Base-by-base conservation (phyloP, 139 green algal genomes). In the Chlorella sorokiniana region DNA sequence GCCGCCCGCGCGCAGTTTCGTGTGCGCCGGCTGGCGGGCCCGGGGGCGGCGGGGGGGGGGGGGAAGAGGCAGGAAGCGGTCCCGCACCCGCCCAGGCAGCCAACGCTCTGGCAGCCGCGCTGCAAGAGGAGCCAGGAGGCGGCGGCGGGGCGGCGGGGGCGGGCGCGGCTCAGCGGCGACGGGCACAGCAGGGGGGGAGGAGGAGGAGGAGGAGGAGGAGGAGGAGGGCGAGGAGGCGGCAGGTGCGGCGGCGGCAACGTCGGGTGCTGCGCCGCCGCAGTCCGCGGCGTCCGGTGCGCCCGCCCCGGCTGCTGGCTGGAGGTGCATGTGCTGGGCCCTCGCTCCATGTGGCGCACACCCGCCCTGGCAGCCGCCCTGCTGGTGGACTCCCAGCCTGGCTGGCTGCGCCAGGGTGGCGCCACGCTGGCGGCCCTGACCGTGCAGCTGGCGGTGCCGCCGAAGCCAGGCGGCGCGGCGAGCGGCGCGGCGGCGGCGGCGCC, bases 251-350 rank as follows among this genome's bases (percentile, higher is more conserved):
- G 45, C 37, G 64, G 70, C 1, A 41, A 59, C 22, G 31, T 16
- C 14, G 27, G 27, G 23, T 48, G 33, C 35, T 37, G 71, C 71
- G 35, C 52, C 73, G 1, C 52, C 54, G 18, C 25, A 27, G 23
- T 25, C 37, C 3, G 35, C 37, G 11, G 35, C 27, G 23, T 18
- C 51, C 22, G 73, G 73, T 2, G 14, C 52, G 38, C 73, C 73
- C 3, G 73, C 73, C 8, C 35, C 3, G 73, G 73, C 73, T 79
- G 73, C 54, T 69, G 73, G 54, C 37, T 79, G 52, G 73, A 79
- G 54, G 7, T 79, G 4, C 73, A 79, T 41, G 37, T 79, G 27
- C 54, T 79, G 38, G 73, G 73, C 0, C 52, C 25, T 20, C 52
- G 73, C 3, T 51, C 73, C 38, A 64, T 69, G 54, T 79, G 40